phyloP scores from a whole-genome alignment of 306 rosid species.

The Ceratonia siliqua region DNA sequence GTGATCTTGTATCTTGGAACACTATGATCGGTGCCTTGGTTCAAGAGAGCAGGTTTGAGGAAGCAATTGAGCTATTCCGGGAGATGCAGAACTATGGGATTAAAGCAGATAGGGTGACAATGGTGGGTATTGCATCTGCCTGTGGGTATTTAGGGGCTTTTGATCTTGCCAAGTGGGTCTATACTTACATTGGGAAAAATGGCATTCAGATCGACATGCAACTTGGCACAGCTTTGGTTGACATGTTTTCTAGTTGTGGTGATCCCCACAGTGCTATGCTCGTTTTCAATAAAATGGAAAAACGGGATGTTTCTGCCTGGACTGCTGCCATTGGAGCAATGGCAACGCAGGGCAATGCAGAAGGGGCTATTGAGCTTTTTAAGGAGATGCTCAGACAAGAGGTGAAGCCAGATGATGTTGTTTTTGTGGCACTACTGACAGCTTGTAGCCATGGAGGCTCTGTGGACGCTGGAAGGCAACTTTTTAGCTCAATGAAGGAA shows the following conservation, averaged over 20 bases:
- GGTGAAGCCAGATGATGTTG: conserved; percentile 66
- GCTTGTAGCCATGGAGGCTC: conserved; percentile 75
- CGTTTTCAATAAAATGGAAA: conserved; percentile 57
- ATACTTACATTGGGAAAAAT: conserved; percentile 50
- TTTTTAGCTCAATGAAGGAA: conserved; percentile 61
- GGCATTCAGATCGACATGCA: conserved; percentile 61
- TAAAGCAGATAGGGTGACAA: conserved; percentile 66
- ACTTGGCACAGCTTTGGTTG: conserved; percentile 75
- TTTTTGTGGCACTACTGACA: conserved; percentile 69
- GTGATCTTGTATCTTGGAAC: conserved; percentile 78
- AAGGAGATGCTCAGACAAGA: conserved; percentile 61
- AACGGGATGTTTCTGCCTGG: conserved; percentile 71
- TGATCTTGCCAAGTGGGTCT: conserved; percentile 71
- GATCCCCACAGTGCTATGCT: conserved; percentile 61
- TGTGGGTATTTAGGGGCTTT: conserved; percentile 77
- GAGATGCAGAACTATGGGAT: conserved; percentile 64
- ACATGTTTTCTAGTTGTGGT: conserved; percentile 79
- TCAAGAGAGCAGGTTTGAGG: conserved; percentile 62
- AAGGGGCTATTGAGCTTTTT: conserved; percentile 54
- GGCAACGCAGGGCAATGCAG: conserved; percentile 71
- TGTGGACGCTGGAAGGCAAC: conserved; percentile 57
- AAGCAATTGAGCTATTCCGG: conserved; percentile 67
- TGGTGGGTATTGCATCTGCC: conserved; percentile 77
- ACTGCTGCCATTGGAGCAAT: conserved; percentile 73
- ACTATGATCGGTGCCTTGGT: conserved; percentile 72